Evolutionary conservation across 2,329 filamentous ascomycete genomes (phyloP).

Genomic region (Aspergillus awamori): DNA sequence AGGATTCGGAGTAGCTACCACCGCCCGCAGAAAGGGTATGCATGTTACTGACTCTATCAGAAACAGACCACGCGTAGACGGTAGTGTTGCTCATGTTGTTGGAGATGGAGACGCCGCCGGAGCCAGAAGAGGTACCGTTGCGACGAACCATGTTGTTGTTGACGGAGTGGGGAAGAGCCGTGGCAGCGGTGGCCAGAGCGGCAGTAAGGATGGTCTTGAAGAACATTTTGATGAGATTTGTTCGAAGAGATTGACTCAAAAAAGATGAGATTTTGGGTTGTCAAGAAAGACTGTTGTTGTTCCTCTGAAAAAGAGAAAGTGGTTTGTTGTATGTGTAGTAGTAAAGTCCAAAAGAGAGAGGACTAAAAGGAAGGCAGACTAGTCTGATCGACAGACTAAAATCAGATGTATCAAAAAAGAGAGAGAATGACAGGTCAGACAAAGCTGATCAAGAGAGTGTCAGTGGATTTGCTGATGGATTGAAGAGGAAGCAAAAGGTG

Average conservation of each 20-base stretch:
- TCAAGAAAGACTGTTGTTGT: background rate
- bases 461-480: slow-evolving; percentile 21
- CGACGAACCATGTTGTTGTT: slow-evolving; percentile 25
- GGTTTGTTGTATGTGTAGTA: background rate
- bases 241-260: background rate
- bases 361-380: slow-evolving; percentile 13
- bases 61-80: slow-evolving; percentile 48
- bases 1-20: slow-evolving; percentile 39
- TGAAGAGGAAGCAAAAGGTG: slow-evolving; percentile 5
- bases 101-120: slow-evolving; percentile 40
- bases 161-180: slow-evolving; percentile 27
- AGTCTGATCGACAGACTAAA: slow-evolving; percentile 29
- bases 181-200: slow-evolving; percentile 18
- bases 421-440: slow-evolving; percentile 17
- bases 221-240: slow-evolving; percentile 20
- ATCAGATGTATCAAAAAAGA: slow-evolving; percentile 20
- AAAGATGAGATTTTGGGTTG: background rate
- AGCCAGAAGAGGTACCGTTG: slow-evolving; percentile 14
- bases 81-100: slow-evolving; percentile 41
- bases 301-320: background rate
- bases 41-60: slow-evolving; percentile 39
- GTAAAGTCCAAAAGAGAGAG: slow-evolving; percentile 7
- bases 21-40: slow-evolving; percentile 37
- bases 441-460: slow-evolving; percentile 18
- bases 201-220: slow-evolving; percentile 20